phyloP scores from a whole-genome alignment of 108 stramenopile species.

The Nannochloropsis oceanica region DNA sequence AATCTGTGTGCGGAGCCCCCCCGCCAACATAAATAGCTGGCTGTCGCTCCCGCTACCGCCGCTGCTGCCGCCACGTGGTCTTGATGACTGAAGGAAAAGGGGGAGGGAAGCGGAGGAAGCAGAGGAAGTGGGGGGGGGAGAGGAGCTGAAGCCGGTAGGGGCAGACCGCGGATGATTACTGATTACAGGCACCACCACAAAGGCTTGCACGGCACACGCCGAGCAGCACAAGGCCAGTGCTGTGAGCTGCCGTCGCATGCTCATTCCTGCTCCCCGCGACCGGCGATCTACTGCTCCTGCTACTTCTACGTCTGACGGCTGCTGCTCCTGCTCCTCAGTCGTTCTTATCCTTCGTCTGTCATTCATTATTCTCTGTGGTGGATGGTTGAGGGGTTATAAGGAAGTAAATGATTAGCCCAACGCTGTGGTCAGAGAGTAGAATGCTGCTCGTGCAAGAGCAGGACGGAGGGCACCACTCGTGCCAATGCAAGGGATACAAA shows the following conservation, averaged over 20 bases:
- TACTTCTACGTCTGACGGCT: neutral
- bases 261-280: neutral
- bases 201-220: neutral
- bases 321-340: neutral
- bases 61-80: neutral
- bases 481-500: too few species aligned
- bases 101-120: neutral
- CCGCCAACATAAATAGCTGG: neutral
- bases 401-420: too few species aligned
- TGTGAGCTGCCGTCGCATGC: neutral
- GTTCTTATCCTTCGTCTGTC: neutral
- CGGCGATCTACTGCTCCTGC: neutral
- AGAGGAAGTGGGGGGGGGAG: neutral
- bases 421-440: too few species aligned
- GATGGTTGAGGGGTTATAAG: too few species aligned
- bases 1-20: neutral
- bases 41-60: neutral
- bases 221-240: neutral
- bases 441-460: too few species aligned
- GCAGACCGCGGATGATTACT: neutral
- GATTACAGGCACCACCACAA: neutral
- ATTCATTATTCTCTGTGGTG: neutral
- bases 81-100: neutral
- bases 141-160: neutral
- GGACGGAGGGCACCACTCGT: too few species aligned